Evolutionary conservation across 1,139 yeast species (phyloP), one percentile per base, ranked within the genome.

Genomic region (Scheffersomyces parashehatae): DNA sequence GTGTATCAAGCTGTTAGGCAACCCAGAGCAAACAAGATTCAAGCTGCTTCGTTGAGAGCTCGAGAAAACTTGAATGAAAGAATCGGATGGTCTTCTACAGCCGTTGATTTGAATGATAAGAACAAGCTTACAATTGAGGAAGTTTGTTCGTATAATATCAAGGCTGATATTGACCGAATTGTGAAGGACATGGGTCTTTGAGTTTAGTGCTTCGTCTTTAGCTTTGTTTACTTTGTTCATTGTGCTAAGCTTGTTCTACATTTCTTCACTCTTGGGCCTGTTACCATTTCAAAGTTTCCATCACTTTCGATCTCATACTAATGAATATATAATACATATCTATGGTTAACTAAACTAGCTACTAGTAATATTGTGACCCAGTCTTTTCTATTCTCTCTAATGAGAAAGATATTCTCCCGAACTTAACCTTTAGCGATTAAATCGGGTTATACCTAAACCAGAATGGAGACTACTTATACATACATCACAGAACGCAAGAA

Each of bases 111-210:
- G n/a, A 47, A 50, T 28, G 47, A 51, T 36, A 48, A 43, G n/a
- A 45, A 51, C 33, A 62, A 61, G 40, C 51, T 62, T 39, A 60
- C 67, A n/a, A 61, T 62, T 29, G 64, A 58, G 16, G 66, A 62
- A 44, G 64, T 62, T 5, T 60, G 67, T 45, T 65, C 64, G 10
- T 62, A 62, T 43, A 60, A 61, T 41, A 59, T 61, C 60, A 56
- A 56, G 41, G 42, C 41, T 2, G 56, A 57, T 35, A 55, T 57
- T 13, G 60, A 57, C 11, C 29, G 35, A 29, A 29, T 53, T 14
- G 48, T 28, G 28, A 29, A 37, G 33, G 14, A 5, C 10, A 29
- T 28, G 30, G 15, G 33, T 30, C 14, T 30, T 11, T 30, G 32
- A 30, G 12, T 30, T 30, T 9, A 30, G 6, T n/a, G n/a, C 14